A percentile compares a stretch with the other conserved stretches of the same genome.
phyloP scores from a whole-genome alignment of 108 stramenopile genomes.

The Parietichytrium sp. region DNA sequence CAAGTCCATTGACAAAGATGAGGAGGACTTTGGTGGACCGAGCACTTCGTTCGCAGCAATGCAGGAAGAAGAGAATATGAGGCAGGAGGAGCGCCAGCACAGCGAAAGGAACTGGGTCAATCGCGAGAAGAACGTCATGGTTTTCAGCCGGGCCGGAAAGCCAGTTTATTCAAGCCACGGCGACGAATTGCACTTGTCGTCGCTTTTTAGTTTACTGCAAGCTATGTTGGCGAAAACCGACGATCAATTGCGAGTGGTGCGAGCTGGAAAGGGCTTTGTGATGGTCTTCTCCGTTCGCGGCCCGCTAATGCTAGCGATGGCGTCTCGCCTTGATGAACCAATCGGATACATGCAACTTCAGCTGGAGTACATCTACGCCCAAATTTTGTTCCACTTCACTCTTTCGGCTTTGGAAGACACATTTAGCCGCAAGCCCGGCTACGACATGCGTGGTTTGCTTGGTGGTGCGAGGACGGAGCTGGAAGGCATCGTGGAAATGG shows the following conservation, averaged over 20 bases:
- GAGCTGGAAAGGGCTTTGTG: conserved; percentile 22
- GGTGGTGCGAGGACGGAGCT: conserved; percentile 7
- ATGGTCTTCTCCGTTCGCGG: conserved; percentile 21
- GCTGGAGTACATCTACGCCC: conserved; percentile 29
- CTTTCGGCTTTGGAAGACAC: neutral
- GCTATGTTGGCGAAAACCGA: conserved; percentile 37
- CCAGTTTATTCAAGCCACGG: conserved; percentile 20
- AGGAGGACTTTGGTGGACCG: too few relatives aligned
- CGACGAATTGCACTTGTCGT: conserved; percentile 29
- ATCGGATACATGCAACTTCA: conserved; percentile 17
- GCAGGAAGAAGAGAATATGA: too few relatives aligned
- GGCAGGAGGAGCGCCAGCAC: too few relatives aligned
- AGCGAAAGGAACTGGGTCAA: too few relatives aligned
- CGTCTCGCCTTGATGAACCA: neutral
- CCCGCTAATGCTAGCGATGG: neutral
- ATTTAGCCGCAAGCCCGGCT: neutral
- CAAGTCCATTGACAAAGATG: too few relatives aligned
- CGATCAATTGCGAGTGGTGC: neutral
- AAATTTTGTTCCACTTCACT: conserved; percentile 18
- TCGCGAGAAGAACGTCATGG: neutral
- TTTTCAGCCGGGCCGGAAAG: conserved; percentile 35
- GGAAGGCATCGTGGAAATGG: neutral
- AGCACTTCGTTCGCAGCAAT: too few relatives aligned
- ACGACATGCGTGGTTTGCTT: conserved; percentile 6
- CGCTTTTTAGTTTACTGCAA: conserved; percentile 15